Conservation (phyloP, 495 filamentous ascomycete species). For the Xylaria acuta region DNA sequence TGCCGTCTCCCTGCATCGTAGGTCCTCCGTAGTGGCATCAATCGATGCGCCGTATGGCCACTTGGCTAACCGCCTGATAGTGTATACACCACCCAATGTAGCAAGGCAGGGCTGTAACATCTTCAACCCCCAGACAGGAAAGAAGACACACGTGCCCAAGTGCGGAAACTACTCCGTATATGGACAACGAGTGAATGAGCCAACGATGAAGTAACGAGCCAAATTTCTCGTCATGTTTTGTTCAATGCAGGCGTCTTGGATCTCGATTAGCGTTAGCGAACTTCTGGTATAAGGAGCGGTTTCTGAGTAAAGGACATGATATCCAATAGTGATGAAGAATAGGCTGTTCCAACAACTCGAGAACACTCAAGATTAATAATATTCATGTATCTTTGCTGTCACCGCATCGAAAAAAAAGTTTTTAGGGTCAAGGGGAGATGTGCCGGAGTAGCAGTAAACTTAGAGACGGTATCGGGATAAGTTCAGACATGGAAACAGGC, state of each 20-base stretch:
- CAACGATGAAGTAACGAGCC: constrained; percentile 16
- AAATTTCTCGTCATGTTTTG: constrained; percentile 8
- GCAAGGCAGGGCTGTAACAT: constrained; percentile 74
- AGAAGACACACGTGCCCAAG: constrained; percentile 71
- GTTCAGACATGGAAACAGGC: neutral
- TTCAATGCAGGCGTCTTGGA: neutral
- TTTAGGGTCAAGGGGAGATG: neutral
- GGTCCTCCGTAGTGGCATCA: constrained; percentile 41
- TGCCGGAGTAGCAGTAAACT: neutral
- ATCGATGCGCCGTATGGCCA: constrained; percentile 22
- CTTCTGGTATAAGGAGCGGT: neutral
- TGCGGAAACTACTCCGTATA: constrained; percentile 68
- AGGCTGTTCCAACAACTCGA: neutral
- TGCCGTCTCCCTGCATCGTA: constrained; percentile 86
- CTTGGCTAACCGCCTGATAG: constrained; percentile 49
- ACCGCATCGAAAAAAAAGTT: neutral
- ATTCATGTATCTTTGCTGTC: neutral
- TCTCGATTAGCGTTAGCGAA: constrained; percentile 14
- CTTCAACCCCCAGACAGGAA: constrained; percentile 74
- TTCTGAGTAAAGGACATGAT: neutral
- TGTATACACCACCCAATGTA: constrained; percentile 92
- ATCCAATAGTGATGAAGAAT: neutral
- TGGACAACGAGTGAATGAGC: constrained; percentile 46
- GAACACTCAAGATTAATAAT: neutral
- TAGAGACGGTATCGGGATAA: neutral